Evolutionary conservation across 1,284 basidiomycete genomes (phyloP), one percentile per base, ranked within the genome.

Genomic region (Ustilago bromivora): DNA sequence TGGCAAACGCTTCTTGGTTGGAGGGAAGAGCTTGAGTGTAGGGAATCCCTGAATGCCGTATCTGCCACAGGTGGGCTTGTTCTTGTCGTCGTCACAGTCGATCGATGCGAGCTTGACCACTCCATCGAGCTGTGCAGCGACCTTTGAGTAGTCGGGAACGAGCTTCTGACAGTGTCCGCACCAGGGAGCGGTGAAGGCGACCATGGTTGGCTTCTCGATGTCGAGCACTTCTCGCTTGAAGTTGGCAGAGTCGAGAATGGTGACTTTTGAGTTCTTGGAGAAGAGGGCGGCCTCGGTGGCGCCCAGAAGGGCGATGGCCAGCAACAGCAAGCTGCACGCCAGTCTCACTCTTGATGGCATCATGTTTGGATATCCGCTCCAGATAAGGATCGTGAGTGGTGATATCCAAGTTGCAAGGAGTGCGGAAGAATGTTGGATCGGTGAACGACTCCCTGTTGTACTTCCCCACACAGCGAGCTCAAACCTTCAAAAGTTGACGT

Each of bases 21-120:
- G 66, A 43, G 87, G 71, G 81, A 86, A 71, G 91, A 89, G 64
- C 96, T 91, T 38, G 88, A 98, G 86, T 4, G 95, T 97, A 1
- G 96, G 95, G 89, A 96, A 98, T 2, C 96, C 95, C 87, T 95
- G 89, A 23, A 97, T 90, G n/a, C 91, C 90, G 89, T 93, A 93
- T 72, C 94, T 91, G 0, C 90, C 90, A 84, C 95, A 98, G 10
- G 96, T 87, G 8, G 88, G 89, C 86, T 93, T 94, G 87, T 97
- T 96, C 82, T 88, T 88, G 31, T 91, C 89, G n/a, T 90, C 91
- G 81, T 98, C 95, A 78, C 95, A 98, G 86, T 98, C 94, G 52
- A 98, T 90, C 12, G 94, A 93, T 86, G 95, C 96, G 70, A 93
- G 89, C 1, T 94, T 94, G 38, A 98, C 89, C 41, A 98, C 89